Evolutionary conservation across 2,329 filamentous ascomycete species (phyloP).

Genomic region (Aspergillus quadrilineatus): DNA sequence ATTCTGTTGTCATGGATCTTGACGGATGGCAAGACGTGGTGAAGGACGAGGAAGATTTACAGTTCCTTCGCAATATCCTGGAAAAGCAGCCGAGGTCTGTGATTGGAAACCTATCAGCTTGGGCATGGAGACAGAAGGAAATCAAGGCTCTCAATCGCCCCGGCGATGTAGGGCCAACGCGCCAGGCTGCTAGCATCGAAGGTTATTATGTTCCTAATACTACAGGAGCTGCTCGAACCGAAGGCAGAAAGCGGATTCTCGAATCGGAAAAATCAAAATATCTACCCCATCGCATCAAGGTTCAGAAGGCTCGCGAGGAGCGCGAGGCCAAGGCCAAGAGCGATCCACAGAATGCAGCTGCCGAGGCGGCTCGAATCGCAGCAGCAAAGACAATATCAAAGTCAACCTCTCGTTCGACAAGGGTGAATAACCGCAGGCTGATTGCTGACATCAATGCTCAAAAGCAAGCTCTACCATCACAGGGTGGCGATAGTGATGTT

Average conservation of each 20-base stretch:
- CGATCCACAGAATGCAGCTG: conserved; percentile 64
- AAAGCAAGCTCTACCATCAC: conserved; percentile 69
- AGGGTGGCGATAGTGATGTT: conserved; percentile 80
- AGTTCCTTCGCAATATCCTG: conserved; percentile 55
- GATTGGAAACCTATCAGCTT: conserved; percentile 60
- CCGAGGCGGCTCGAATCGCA: conserved; percentile 69
- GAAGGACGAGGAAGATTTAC: conserved; percentile 68
- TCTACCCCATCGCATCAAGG: conserved; percentile 93
- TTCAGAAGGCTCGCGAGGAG: conserved; percentile 86
- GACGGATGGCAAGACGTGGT: conserved; percentile 68
- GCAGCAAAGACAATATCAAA: conserved; percentile 80
- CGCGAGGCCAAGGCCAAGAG: conserved; percentile 71
- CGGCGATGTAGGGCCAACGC: conserved; percentile 55
- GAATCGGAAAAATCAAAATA: conserved; percentile 99
- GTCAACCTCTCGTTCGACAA: conserved; percentile 87
- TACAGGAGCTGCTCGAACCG: conserved; percentile 84
- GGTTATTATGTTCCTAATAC: conserved; percentile 81
- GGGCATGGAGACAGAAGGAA: conserved; percentile 71
- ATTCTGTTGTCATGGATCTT: conserved; percentile 63
- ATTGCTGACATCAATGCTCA: conserved; percentile 94
- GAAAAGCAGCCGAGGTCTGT: conserved; percentile 47
- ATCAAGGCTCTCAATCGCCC: conserved; percentile 67
- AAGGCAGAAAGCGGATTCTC: conserved; percentile 91
- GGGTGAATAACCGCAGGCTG: conserved; percentile 91
- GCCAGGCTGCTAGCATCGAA: conserved; percentile 55